Evolutionary conservation across 768 basidiomycete species (phyloP).

Genomic region (Mycena latifolia): DNA sequence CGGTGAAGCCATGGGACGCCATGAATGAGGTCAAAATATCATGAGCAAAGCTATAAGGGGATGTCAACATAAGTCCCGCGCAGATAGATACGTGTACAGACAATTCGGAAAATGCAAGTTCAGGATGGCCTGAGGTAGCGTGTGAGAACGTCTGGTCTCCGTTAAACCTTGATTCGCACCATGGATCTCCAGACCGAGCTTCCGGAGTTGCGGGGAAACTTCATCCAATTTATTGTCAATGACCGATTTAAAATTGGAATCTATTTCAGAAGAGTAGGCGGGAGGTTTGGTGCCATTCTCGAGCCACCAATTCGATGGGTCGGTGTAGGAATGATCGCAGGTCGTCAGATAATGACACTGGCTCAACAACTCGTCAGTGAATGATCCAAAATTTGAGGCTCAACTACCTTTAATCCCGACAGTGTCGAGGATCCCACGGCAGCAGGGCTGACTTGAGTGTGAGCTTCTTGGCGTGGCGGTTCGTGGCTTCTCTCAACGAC

Average conservation of each 20-base stretch:
- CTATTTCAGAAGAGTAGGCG: slow-evolving; percentile 48
- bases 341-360: slow-evolving; percentile 27
- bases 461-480: slow-evolving; percentile 21
- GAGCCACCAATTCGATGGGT: slow-evolving; percentile 28
- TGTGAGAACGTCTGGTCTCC: slow-evolving; percentile 10
- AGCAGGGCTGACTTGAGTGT: neutral
- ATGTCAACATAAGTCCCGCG: slow-evolving; percentile 17
- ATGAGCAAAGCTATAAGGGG: slow-evolving; percentile 71
- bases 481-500: slow-evolving; percentile 1
- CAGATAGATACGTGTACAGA: slow-evolving; percentile 43
- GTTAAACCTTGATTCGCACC: slow-evolving; percentile 54
- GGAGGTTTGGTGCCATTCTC: slow-evolving; percentile 52
- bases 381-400: neutral
- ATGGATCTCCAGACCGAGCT: slow-evolving; percentile 79
- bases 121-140: slow-evolving; percentile 67
- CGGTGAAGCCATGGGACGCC: slow-evolving; percentile 73
- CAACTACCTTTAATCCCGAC: slow-evolving; percentile 5
- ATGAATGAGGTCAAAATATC: slow-evolving; percentile 77
- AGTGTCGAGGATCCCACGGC: slow-evolving; percentile 20
- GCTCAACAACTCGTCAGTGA: neutral
- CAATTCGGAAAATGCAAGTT: slow-evolving; percentile 76
- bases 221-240: slow-evolving; percentile 68
- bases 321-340: slow-evolving; percentile 28
- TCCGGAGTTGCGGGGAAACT: slow-evolving; percentile 65
- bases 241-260: slow-evolving; percentile 58